Percentiles rank a stretch among this genome's conserved stretches.
Evolutionary conservation across 2,329 filamentous ascomycete species (phyloP).

Genomic region (Trichophyton mentagrophytes): DNA sequence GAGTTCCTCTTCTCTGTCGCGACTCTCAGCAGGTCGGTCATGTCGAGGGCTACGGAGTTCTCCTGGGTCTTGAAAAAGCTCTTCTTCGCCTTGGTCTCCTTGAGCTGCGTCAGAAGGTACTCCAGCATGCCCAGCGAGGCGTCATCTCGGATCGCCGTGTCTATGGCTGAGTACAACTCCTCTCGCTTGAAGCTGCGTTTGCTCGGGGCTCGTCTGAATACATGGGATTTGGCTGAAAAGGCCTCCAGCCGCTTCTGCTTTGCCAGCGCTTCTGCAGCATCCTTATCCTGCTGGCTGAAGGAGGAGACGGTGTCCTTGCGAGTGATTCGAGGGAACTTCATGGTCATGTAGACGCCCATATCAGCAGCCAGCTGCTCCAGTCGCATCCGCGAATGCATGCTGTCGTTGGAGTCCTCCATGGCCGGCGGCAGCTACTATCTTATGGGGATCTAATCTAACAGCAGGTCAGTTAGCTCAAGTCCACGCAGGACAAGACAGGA

Average conservation of each 20-base stretch:
- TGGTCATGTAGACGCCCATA: constrained; percentile 9
- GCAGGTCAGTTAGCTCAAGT: neutral
- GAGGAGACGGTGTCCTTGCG: constrained; percentile 7
- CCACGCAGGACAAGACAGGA: no score
- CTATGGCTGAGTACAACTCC: constrained; percentile 13
- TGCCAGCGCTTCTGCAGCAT: constrained; percentile 10
- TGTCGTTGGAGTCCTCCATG: neutral
- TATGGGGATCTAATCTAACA: neutral
- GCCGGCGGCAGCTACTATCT: no score
- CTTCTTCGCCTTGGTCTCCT: constrained; percentile 12
- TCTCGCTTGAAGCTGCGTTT: constrained; percentile 12
- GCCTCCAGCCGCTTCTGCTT: constrained; percentile 11
- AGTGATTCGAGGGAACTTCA: constrained; percentile 2
- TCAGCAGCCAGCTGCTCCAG: constrained; percentile 12
- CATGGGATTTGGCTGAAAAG: constrained; percentile 15
- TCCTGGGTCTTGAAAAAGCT: constrained; percentile 9
- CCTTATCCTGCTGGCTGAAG: constrained; percentile 8
- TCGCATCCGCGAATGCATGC: constrained; percentile 6
- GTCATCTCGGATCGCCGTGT: constrained; percentile 10
- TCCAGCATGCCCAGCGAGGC: constrained; percentile 12
- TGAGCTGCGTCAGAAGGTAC: constrained; percentile 11
- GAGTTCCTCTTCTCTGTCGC: constrained; percentile 10
- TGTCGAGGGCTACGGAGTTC: constrained; percentile 1
- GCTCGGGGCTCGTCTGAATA: constrained; percentile 14
- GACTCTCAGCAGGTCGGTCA: constrained; percentile 8